Evolutionary conservation across 371 early-diverging fungal species (phyloP), one percentile per base, ranked within the genome.

Genomic region (Mortierella sp.): DNA sequence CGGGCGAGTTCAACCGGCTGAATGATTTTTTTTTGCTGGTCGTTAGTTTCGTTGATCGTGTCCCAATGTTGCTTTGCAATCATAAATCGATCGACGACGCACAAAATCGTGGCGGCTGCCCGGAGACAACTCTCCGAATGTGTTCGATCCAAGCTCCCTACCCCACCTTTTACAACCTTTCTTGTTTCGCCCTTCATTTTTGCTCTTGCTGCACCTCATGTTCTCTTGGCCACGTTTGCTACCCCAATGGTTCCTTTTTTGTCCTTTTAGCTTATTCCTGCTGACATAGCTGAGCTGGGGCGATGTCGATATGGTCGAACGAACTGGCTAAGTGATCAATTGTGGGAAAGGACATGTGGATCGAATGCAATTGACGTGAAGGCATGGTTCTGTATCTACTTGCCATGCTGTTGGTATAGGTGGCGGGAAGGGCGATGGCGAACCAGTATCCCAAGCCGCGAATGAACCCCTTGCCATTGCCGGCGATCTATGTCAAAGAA

Each of bases 351-450:
- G 5, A 24, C 21, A 68, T 35, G 10, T 38, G 41, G 8, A 32
- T 14, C 18, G 10, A 63, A 63, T 35, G 35, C 18, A 63, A 63
- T 32, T 32, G 24, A 75, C 27, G 56, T 35, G 32, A 29, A 24
- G 1, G 27, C 44, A 55, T 8, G 18, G 27, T 68, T 58, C 12
- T 21, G 46, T 70, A 5, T 24, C 32, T 80, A 65, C 90, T 89
- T 88, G 95, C 94, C 98, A 99, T 98, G 88, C 95, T 95, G 89
- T 99, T 99, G 29, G 98, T 98, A 88, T 98, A 99, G 10, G 98
- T 98, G 21, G 99, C 99, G 38, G 99, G 99, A 16, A 99, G 88
- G 35, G 98, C 98, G 77, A 99, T 95, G 41, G 95, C 95, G 91
- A 99, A 98, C 99, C 99, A 99, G 82, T 96, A 95, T 18, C 91